Evolutionary conservation across 805 yeast species (phyloP).

Genomic region (Suhomyces vadensis): DNA sequence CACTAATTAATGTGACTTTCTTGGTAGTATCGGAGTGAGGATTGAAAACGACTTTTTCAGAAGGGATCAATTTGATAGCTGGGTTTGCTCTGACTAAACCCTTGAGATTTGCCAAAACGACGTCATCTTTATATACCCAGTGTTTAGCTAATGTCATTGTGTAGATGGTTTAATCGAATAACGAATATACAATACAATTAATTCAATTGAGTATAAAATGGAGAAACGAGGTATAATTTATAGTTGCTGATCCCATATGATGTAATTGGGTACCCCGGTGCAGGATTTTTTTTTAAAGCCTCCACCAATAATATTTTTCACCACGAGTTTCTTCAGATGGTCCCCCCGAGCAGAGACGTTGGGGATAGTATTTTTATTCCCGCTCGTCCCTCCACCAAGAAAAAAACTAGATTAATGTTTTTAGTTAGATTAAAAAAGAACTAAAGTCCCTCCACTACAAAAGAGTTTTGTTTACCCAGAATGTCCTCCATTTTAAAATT

Average conservation of each 20-base stretch:
- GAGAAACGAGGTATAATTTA: neutral
- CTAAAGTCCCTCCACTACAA: neutral
- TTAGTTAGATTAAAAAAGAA: no score
- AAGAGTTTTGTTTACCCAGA: no score
- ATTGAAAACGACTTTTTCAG: conserved; percentile 56
- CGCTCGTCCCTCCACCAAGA: neutral
- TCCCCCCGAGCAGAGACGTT: no score
- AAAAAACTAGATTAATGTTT: neutral
- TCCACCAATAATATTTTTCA: neutral
- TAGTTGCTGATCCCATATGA: neutral
- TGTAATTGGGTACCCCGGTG: no score
- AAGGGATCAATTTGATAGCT: conserved; percentile 49
- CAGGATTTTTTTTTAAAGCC: no score
- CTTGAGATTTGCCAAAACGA: conserved; percentile 49
- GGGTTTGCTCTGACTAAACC: conserved; percentile 61
- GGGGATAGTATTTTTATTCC: no score
- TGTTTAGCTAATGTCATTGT: conserved; percentile 41
- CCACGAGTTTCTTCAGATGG: no score
- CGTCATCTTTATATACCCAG: conserved; percentile 52
- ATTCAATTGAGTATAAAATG: neutral
- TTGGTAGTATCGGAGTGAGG: conserved; percentile 37
- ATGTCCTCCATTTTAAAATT: no score
- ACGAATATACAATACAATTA: neutral
- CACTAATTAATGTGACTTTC: conserved; percentile 75
- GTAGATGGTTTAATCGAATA: neutral